A percentile compares a stretch with the other conserved stretches of the same genome.
Evolutionary conservation across 2,329 filamentous ascomycete species (phyloP).

Genomic region (Byssoonygena ceratinophila): DNA sequence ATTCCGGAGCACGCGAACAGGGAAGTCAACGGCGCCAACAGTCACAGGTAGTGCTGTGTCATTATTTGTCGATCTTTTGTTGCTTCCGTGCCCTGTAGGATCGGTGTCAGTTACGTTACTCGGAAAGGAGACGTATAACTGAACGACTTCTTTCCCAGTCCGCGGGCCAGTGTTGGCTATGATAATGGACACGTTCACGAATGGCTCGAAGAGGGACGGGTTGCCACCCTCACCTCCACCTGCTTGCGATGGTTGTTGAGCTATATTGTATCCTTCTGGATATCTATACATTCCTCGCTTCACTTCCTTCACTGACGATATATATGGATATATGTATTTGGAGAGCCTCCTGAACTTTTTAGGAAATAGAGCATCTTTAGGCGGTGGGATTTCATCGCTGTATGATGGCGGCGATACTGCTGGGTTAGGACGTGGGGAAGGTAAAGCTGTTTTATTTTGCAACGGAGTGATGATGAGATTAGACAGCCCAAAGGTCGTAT

Average conservation of each 20-base stretch:
- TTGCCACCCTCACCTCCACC: constrained; percentile 59
- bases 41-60: neutral
- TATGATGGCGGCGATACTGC: constrained; percentile 46
- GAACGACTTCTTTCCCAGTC: constrained; percentile 42
- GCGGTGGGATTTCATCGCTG: constrained; percentile 44
- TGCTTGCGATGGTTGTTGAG: constrained; percentile 47
- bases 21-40: constrained; percentile 14
- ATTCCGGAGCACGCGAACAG: constrained; percentile 37
- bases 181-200: constrained; percentile 41
- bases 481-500: constrained; percentile 60
- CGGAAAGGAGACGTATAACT: constrained; percentile 45
- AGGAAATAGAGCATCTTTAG: constrained; percentile 52
- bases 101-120: constrained; percentile 30
- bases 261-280: constrained; percentile 46
- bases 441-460: constrained; percentile 41
- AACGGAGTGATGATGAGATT: constrained; percentile 41
- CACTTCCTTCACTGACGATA: constrained; percentile 43
- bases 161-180: constrained; percentile 44
- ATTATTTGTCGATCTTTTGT: neutral
- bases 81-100: constrained; percentile 23
- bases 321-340: constrained; percentile 66
- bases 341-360: constrained; percentile 48
- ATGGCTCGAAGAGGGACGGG: constrained; percentile 43
- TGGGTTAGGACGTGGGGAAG: constrained; percentile 34
- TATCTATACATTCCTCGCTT: constrained; percentile 39